Conservation (phyloP, 2,329 filamentous ascomycete genomes). For the Aspergillus candidus region DNA sequence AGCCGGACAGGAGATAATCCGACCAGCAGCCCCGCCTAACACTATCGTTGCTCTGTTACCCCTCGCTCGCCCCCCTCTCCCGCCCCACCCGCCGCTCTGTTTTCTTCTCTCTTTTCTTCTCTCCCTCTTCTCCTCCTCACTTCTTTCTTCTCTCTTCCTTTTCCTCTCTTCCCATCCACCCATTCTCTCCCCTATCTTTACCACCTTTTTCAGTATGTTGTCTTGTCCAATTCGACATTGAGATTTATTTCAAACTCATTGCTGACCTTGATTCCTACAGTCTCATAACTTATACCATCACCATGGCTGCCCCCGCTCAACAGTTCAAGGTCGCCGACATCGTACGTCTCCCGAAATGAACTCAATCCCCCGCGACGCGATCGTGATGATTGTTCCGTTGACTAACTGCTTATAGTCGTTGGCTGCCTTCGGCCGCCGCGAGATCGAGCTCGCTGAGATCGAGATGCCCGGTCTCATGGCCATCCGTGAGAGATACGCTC, state of each 20-base stretch:
- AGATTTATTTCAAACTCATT: too few relatives aligned
- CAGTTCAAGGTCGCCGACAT: slow-evolving; percentile 99
- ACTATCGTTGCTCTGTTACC: too few relatives aligned
- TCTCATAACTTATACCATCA: slow-evolving; percentile 13
- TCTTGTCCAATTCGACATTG: too few relatives aligned
- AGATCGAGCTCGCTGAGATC: slow-evolving; percentile 95
- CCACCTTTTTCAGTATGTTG: background rate
- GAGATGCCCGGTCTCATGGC: slow-evolving; percentile 98
- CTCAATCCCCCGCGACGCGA: background rate
- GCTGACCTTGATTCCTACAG: too few relatives aligned
- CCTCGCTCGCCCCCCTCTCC: background rate
- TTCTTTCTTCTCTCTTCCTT: slow-evolving; percentile 3
- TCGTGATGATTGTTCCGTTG: background rate
- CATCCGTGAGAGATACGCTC: slow-evolving; percentile 84
- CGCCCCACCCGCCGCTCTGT: slow-evolving; percentile 7
- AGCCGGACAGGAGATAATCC: background rate
- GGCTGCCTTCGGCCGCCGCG: slow-evolving; percentile 96
- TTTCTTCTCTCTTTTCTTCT: slow-evolving; percentile 8
- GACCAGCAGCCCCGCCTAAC: slow-evolving; percentile 3
- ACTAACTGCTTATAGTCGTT: slow-evolving; percentile 52
- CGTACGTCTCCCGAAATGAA: slow-evolving; percentile 35
- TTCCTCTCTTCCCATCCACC: slow-evolving; percentile 1
- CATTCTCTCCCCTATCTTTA: slow-evolving; percentile 3
- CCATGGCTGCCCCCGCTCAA: slow-evolving; percentile 69
- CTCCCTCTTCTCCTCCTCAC: slow-evolving; percentile 7